These are phyloP conservation scores for Podosphaera fusca DNA, from an alignment of 2,329 filamentous ascomycete species.

Conservation along the genomic window DNA sequence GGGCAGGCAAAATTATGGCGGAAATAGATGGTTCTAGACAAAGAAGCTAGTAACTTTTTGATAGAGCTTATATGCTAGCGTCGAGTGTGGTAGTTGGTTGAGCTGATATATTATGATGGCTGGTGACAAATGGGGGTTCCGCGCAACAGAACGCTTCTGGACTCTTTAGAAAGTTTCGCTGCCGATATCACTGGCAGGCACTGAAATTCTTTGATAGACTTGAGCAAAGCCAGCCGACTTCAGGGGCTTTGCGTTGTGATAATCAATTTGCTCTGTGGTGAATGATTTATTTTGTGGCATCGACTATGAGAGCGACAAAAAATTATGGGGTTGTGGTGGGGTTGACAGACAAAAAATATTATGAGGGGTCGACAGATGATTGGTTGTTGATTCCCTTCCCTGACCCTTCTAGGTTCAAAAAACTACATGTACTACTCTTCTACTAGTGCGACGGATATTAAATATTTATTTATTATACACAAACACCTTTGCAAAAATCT, in stretches of 20 bases:
- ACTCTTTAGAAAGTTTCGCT: neutral
- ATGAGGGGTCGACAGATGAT: neutral
- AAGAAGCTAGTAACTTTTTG: neutral
- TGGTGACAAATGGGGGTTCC: neutral
- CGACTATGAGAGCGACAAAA: neutral
- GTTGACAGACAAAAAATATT: neutral
- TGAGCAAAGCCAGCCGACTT: neutral
- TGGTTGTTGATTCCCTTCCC: neutral
- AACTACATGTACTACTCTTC: no score
- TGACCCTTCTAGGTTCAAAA: no score
- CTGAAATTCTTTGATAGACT: neutral
- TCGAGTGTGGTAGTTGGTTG: neutral
- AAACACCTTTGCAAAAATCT: no score
- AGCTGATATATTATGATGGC: neutral
- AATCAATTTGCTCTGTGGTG: neutral
- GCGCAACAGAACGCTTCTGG: neutral
- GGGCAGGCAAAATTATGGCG: neutral
- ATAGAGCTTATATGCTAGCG: neutral
- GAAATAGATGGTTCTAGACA: neutral
- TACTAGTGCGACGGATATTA: no score
- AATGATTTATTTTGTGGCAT: no score
- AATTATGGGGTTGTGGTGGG: neutral
- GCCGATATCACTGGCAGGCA: neutral
- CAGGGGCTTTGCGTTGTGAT: neutral
- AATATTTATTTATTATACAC: no score